These are phyloP conservation scores for Curvularia spicifera DNA, from an alignment of 2,329 filamentous ascomycete species.

Conservation along the genomic window DNA sequence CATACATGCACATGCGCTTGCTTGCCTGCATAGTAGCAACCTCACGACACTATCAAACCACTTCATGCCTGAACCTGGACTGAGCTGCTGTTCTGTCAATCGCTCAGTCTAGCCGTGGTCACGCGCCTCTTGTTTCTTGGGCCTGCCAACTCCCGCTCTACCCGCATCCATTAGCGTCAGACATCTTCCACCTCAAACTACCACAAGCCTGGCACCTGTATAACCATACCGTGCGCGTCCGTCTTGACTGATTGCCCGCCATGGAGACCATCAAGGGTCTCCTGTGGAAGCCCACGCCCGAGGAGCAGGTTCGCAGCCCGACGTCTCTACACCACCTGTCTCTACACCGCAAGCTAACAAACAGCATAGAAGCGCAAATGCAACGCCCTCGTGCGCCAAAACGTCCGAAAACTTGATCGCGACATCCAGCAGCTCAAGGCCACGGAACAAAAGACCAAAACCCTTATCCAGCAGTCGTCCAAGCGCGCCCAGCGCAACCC, in stretches of 20 bases:
- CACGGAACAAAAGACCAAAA: conserved; percentile 76
- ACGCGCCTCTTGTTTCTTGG: conserved; percentile 2
- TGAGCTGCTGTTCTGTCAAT: not conserved
- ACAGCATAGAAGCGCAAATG: conserved; percentile 84
- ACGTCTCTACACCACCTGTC: not conserved
- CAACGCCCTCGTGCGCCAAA: conserved; percentile 84
- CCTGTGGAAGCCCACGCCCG: conserved; percentile 90
- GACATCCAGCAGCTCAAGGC: conserved; percentile 81
- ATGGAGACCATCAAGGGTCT: conserved; percentile 90
- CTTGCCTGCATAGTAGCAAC: conserved; percentile 9
- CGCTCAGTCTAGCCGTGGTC: not conserved
- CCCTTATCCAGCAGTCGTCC: conserved; percentile 81
- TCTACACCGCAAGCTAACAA: conserved; percentile 20
- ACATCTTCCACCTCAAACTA: not conserved
- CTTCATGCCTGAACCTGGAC: not conserved
- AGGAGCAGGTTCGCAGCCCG: conserved; percentile 74
- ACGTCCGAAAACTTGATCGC: conserved; percentile 92
- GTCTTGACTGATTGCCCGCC: conserved; percentile 19
- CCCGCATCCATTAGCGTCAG: conserved; percentile 8
- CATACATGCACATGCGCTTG: conserved; percentile 6
- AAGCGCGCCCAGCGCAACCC: conserved; percentile 82
- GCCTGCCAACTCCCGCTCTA: conserved; percentile 8
- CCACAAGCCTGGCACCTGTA: not conserved
- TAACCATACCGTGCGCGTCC: not conserved
- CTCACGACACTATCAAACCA: conserved; percentile 1